A percentile compares a stretch with the other conserved stretches of the same genome.
These are phyloP conservation scores for Tuber borchii DNA, from an alignment of 495 filamentous ascomycete genomes.

Conservation along the genomic window DNA sequence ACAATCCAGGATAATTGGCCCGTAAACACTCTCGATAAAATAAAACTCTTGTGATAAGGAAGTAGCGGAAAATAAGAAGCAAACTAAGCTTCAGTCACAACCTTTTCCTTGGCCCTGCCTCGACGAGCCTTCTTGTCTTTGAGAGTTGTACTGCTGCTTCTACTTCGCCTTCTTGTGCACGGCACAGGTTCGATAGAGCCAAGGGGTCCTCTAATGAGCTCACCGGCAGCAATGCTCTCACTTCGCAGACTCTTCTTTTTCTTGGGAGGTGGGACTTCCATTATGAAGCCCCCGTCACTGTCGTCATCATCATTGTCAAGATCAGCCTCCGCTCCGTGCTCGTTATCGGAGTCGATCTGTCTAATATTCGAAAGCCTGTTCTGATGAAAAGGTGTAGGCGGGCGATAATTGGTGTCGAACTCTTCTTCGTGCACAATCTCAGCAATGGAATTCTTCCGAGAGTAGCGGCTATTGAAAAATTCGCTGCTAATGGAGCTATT, in stretches of 20 bases:
- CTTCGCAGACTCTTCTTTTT: constrained; percentile 18
- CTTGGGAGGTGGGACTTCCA: constrained; percentile 18
- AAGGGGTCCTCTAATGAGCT: constrained; percentile 25
- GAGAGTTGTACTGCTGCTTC: constrained; percentile 28
- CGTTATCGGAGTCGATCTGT: constrained; percentile 30
- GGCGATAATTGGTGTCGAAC: constrained; percentile 31
- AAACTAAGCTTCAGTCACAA: constrained; percentile 14
- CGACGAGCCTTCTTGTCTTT: constrained; percentile 26
- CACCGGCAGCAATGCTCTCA: constrained; percentile 22
- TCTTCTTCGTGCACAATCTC: constrained; percentile 29
- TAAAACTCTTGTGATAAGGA: not conserved
- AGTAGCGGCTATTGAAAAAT: constrained; percentile 33
- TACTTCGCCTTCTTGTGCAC: constrained; percentile 28
- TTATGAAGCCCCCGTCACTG: constrained; percentile 36
- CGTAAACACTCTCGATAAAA: constrained; percentile 19
- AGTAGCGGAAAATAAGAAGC: not conserved
- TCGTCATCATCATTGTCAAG: constrained; percentile 28
- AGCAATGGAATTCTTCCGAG: constrained; percentile 36
- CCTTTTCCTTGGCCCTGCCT: constrained; percentile 30
- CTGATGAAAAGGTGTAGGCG: constrained; percentile 27
- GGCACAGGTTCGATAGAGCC: constrained; percentile 16
- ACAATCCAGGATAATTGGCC: constrained; percentile 8
- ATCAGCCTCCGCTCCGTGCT: constrained; percentile 29
- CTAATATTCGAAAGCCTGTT: constrained; percentile 4
- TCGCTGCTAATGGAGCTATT: constrained; percentile 41